These are phyloP conservation scores for Rubroshorea leprosula DNA, from an alignment of 345 rosid species.

Conservation along the genomic window DNA sequence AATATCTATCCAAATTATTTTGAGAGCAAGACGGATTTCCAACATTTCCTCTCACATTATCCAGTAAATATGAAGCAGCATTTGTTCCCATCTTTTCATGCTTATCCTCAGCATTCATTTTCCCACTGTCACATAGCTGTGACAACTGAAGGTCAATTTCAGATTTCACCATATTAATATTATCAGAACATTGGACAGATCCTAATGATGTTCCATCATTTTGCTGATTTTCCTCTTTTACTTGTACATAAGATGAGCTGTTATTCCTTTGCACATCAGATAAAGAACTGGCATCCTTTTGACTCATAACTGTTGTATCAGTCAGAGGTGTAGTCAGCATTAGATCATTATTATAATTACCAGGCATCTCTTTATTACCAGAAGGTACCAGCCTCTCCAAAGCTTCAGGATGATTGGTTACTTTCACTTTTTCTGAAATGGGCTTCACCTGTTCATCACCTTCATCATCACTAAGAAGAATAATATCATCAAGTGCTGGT, in stretches of 20 bases:
- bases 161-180: constrained; percentile 20
- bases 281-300: constrained; percentile 26
- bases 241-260: constrained; percentile 26
- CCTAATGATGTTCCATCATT: constrained; percentile 27
- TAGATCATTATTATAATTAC: constrained; percentile 19
- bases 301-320: constrained; percentile 21
- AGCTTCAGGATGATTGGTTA: constrained; percentile 15
- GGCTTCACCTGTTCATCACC: constrained; percentile 43
- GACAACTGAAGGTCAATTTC: constrained; percentile 19
- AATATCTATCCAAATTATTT: constrained; percentile 60
- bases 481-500: constrained; percentile 35
- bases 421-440: constrained; percentile 28
- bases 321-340: constrained; percentile 16
- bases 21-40: constrained; percentile 56
- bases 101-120: constrained; percentile 32
- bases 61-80: constrained; percentile 32
- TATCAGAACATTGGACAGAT: constrained; percentile 14
- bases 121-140: constrained; percentile 26
- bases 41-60: constrained; percentile 30
- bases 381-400: constrained; percentile 30
- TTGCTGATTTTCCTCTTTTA: constrained; percentile 27
- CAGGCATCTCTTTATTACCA: constrained; percentile 21
- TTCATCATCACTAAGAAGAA: constrained; percentile 84
- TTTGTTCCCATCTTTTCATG: constrained; percentile 40
- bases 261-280: constrained; percentile 27